Evolutionary conservation across 345 rosid species (phyloP).

Genomic region (Geranium brycei): DNA sequence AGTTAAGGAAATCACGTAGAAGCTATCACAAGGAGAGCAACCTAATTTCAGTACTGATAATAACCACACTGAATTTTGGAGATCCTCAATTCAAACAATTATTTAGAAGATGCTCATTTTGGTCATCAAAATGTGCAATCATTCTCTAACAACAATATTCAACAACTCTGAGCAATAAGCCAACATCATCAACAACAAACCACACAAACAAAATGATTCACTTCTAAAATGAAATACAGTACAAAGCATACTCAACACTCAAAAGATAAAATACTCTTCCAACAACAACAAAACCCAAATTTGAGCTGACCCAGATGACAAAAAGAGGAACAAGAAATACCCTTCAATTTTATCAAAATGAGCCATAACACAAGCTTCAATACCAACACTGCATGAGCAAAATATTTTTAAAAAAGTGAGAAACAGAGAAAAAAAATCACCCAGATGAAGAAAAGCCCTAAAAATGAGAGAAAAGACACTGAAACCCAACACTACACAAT

Average conservation of each 20-base stretch:
- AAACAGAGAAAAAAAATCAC: not conserved
- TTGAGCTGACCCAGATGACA: not conserved
- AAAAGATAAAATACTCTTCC: not conserved
- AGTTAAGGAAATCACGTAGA: too few species aligned
- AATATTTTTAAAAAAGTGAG: too few species aligned
- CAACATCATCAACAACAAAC: too few species aligned
- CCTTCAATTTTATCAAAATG: not conserved
- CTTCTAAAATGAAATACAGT: too few species aligned
- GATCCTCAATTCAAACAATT: too few species aligned
- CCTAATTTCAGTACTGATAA: too few species aligned
- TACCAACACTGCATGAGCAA: not conserved
- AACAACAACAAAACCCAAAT: not conserved
- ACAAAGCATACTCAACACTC: not conserved
- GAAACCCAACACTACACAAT: not conserved
- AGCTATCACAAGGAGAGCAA: too few species aligned
- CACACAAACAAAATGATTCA: too few species aligned
- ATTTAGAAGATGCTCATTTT: too few species aligned
- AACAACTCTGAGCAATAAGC: too few species aligned
- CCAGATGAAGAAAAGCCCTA: not conserved
- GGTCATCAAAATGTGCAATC: not conserved
- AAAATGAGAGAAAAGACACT: not conserved
- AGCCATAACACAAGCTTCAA: not conserved
- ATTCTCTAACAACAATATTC: not conserved
- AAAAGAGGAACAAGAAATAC: not conserved
- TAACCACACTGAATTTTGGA: too few species aligned